Base-by-base conservation (phyloP, 2,329 filamentous ascomycete species). In the Aspergillus sp. region DNA sequence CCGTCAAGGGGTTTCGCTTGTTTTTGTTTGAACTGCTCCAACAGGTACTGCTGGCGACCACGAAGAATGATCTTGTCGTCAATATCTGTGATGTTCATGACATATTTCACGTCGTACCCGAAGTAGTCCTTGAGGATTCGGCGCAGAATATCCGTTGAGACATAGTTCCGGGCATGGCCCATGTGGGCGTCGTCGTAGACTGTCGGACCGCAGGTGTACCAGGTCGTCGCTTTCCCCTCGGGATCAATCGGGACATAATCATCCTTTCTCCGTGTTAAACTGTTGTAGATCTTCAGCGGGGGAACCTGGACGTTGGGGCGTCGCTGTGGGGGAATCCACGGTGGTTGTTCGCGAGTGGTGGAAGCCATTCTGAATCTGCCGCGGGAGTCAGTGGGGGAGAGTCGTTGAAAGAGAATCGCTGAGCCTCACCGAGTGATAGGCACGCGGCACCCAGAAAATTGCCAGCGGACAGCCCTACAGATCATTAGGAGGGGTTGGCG, bases 71-170 rank as follows among this genome's bases (percentile, higher is more conserved):
- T 42, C 79, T 88, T 88, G 72, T 89, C 85, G 61, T 91, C 88
- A 36, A 93, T 82, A 63, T 93, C 91, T 24, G 91, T 95, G 57
- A 94, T 90, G 74, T 95, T 95, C 87, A 95, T 94, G 59, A 95
- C 89, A 74, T 95, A 95, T 54, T 86, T 84, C 60, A 96, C 83
- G 40, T 90, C 77, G 70, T 88, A 94, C 55, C 84, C 83, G 69
- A 95, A 95, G 73, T 94, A 93, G 70, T 93, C 85, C 65, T 82
- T 79, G 71, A 95, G 74, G 62, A 95, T 89, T 63, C 91, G 85
- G 55, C 91, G 83, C 61, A 95, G 85, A 58, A 95, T 91, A 71
- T 96, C 91, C 43, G 89, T 93, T 46, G 87, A 89, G 57, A 95
- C 89, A 81, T 95, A 95, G 75, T 95, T 95, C 61, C 90, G 81